A percentile compares a stretch with the other conserved stretches of the same genome.
These are phyloP conservation scores for Colletotrichum eremochloae DNA, from an alignment of 2,329 filamentous ascomycete species.

Conservation along the genomic window DNA sequence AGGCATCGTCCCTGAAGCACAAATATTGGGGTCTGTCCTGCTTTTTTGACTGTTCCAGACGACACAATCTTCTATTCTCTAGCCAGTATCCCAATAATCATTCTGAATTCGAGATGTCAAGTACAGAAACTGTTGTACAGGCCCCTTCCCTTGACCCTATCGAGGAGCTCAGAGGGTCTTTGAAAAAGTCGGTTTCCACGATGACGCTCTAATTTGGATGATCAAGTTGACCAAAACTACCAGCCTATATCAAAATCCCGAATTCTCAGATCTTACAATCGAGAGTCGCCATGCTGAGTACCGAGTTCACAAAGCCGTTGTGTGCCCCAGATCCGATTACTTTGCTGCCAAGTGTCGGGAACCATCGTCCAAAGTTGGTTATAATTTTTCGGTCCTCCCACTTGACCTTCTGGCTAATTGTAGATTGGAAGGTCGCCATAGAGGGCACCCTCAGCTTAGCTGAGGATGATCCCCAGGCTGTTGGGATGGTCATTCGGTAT, in stretches of 20 bases:
- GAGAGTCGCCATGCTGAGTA: conserved; percentile 18
- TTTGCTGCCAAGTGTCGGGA: conserved; percentile 29
- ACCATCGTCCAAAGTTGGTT: background rate
- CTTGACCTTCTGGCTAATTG: background rate
- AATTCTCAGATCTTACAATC: conserved; percentile 31
- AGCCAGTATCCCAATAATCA: background rate
- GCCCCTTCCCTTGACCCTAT: background rate
- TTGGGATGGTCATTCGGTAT: conserved; percentile 28
- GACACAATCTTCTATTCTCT: background rate
- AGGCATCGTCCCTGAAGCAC: background rate
- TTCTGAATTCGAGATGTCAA: background rate
- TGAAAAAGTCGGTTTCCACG: background rate
- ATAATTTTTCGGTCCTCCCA: no score
- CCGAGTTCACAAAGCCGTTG: conserved; percentile 28
- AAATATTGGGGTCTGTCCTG: background rate
- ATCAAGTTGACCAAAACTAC: background rate
- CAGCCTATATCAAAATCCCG: conserved; percentile 16
- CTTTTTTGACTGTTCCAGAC: background rate
- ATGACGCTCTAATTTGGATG: fast-evolving
- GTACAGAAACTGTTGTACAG: background rate
- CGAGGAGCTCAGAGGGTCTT: conserved; percentile 23
- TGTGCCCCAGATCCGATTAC: conserved; percentile 28
- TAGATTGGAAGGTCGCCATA: background rate
- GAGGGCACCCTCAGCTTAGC: conserved; percentile 8
- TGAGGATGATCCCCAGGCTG: conserved; percentile 28